Evolutionary conservation across 768 basidiomycete genomes (phyloP), one percentile per base, ranked within the genome.

Genomic region (Panaeolus papilionaceus): DNA sequence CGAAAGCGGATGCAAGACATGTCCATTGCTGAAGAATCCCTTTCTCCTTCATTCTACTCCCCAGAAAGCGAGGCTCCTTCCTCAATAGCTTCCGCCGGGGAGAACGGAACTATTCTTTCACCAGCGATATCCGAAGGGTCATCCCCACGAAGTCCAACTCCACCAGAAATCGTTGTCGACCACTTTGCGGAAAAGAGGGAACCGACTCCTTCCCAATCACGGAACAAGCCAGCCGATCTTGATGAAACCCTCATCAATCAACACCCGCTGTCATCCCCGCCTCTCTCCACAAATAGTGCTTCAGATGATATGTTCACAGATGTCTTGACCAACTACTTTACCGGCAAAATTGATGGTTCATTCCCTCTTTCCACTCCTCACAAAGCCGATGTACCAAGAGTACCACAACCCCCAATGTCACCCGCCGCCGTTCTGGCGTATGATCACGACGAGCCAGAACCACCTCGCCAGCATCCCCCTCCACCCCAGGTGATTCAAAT

Each of bases 351-450:
- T 7, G 61, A 67, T 6, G 61, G 54, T 14, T 33, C 33, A 10
- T 65, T 64, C 42, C 63, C 67, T 12, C 26, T 66, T 8, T 62
- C 65, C 2, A 70, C 71, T 20, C 67, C 71, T 6, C 67, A 58
- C 33, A 58, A 33, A 58, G 54, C 66, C 2, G 44, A 61, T n/a
- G 44, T 38, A 54, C 65, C 69, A 10, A 51, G 62, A 1, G 58
- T 64, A 0, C 63, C 63, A 2, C 8, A 58, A 23, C 45, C 66
- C 12, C 67, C 71, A 0, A 45, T 71, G n/a, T 72, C 73, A 33
- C 71, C 73, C 23, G 61, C 58, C 2, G 72, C 72, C 20, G 68
- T n/a, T 45, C 65, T 73, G 16, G 71, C 74, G 12, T 74, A 75
- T 42, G 72, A 72, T 40, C 49, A 47, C 2, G 54, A 73, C 39